Evolutionary conservation across 2,329 filamentous ascomycete genomes (phyloP).

Genomic region (Verticillium nubilum): DNA sequence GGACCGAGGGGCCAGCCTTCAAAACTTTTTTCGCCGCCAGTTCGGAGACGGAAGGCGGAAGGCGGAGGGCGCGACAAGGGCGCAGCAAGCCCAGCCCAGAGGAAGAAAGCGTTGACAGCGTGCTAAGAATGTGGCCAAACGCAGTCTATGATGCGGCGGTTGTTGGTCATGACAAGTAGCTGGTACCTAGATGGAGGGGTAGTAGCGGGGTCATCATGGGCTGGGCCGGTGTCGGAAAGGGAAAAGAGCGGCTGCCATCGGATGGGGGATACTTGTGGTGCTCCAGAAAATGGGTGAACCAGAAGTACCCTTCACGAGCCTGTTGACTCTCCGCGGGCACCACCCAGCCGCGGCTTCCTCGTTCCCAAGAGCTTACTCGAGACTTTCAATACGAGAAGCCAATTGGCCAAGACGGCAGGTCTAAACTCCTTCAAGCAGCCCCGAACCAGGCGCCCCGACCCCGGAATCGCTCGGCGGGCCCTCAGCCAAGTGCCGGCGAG

Average conservation of each 20-base stretch:
- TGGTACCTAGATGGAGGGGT: neutral
- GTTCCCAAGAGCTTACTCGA: neutral
- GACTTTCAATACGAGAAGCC: neutral
- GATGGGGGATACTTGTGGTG: neutral
- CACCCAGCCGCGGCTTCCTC: neutral
- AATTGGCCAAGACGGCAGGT: neutral
- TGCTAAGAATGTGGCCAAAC: neutral
- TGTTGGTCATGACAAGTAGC: constrained; percentile 5
- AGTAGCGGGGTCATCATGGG: neutral
- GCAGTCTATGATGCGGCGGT: neutral
- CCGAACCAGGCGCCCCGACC: neutral
- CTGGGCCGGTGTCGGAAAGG: neutral
- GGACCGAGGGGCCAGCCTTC: neutral
- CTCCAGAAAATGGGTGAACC: too few relatives aligned
- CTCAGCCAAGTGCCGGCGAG: neutral
- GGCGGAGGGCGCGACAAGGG: neutral
- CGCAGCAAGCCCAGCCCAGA: neutral
- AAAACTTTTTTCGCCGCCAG: neutral
- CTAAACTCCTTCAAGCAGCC: neutral
- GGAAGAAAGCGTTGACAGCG: neutral
- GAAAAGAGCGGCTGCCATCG: neutral
- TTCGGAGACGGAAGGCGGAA: neutral
- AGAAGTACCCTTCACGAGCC: neutral
- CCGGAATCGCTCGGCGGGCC: neutral
- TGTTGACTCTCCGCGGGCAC: neutral